A percentile compares a stretch with the other conserved stretches of the same genome.
phyloP scores from a whole-genome alignment of 2,329 filamentous ascomycete genomes.

The Colletotrichum sp. region DNA sequence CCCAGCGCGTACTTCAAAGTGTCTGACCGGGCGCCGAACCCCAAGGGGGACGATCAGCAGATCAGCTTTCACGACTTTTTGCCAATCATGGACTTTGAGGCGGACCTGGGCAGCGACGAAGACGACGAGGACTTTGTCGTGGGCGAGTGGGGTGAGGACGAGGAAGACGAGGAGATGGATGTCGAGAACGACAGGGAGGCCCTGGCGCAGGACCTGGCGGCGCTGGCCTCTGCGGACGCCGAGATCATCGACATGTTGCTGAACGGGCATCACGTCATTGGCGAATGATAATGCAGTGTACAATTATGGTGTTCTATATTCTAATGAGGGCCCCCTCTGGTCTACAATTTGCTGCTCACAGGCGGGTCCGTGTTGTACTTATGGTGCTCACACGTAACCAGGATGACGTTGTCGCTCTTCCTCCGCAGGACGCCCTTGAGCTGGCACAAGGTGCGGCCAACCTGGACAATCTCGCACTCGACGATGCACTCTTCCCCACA shows the following conservation, averaged over 20 bases:
- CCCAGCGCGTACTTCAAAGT: conserved; percentile 81
- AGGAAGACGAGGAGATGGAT: conserved; percentile 33
- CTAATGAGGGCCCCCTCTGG: neutral
- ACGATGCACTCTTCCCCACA: conserved; percentile 56
- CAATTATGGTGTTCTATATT: neutral
- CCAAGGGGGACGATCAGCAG: conserved; percentile 22
- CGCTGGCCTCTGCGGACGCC: conserved; percentile 4
- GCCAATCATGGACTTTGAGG: conserved; percentile 25
- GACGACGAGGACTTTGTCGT: conserved; percentile 26
- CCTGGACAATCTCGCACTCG: conserved; percentile 62
- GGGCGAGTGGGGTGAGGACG: conserved; percentile 28
- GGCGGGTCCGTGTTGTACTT: conserved; percentile 65
- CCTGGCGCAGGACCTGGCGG: conserved; percentile 27
- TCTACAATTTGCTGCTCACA: conserved; percentile 28
- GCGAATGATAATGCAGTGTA: neutral
- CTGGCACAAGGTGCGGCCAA: conserved; percentile 59
- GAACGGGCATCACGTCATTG: conserved; percentile 4
- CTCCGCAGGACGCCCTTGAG: conserved; percentile 61
- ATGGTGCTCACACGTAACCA: conserved; percentile 67
- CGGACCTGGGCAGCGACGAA: conserved; percentile 24
- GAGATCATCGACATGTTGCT: conserved; percentile 17
- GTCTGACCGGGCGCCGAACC: conserved; percentile 34
- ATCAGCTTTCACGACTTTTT: conserved; percentile 24
- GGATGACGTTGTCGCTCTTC: conserved; percentile 55
- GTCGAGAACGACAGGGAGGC: conserved; percentile 29